These are phyloP conservation scores for Somion occarium DNA, from an alignment of 1,284 basidiomycete genomes.

Conservation along the genomic window DNA sequence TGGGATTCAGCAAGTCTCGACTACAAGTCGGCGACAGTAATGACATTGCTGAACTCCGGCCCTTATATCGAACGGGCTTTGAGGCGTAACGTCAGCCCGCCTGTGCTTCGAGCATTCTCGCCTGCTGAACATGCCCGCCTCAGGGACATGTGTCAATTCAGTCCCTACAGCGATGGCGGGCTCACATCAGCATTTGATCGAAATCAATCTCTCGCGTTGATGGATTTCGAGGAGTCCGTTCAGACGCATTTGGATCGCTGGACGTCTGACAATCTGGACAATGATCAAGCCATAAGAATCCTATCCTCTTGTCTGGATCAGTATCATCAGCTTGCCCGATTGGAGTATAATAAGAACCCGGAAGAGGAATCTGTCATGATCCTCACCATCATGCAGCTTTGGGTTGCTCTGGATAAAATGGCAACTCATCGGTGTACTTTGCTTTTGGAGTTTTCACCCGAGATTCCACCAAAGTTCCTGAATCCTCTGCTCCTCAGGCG, in stretches of 20 bases:
- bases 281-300: background rate
- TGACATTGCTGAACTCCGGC: background rate
- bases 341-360: slow-evolving; percentile 29
- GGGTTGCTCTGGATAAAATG: slow-evolving; percentile 32
- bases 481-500: background rate
- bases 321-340: background rate
- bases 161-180: background rate
- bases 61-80: background rate
- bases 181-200: background rate
- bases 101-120: background rate
- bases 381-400: slow-evolving; percentile 23
- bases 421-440: slow-evolving; percentile 29
- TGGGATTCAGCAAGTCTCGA: background rate
- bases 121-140: background rate
- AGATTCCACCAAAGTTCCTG: background rate
- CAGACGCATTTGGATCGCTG: background rate
- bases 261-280: background rate
- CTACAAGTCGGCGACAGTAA: background rate
- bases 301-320: background rate
- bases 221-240: background rate
- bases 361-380: slow-evolving; percentile 40
- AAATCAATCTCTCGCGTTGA: background rate
- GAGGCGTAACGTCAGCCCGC: background rate
- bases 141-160: background rate
- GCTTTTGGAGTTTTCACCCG: slow-evolving; percentile 30